These are phyloP conservation scores for Biscogniauxia sp. DNA, from an alignment of 2,329 filamentous ascomycete species.

Conservation along the genomic window DNA sequence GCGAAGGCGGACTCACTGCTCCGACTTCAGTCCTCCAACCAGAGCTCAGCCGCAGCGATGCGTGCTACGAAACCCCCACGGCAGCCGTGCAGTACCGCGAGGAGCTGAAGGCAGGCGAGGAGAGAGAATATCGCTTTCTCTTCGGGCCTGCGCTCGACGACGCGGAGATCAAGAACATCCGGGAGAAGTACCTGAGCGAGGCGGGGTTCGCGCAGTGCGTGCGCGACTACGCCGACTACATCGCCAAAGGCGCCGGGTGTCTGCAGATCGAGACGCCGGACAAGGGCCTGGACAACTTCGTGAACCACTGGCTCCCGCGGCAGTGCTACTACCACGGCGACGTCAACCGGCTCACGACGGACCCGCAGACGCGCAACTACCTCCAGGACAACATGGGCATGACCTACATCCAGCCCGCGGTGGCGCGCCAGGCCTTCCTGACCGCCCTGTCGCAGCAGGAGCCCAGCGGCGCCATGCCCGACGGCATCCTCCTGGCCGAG, in stretches of 20 bases:
- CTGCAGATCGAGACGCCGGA: slow-evolving; percentile 54
- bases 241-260: slow-evolving; percentile 48
- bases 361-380: slow-evolving; percentile 59
- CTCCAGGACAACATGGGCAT: slow-evolving; percentile 62
- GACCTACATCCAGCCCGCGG: slow-evolving; percentile 52
- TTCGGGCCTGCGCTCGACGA: slow-evolving; percentile 55
- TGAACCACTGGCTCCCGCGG: slow-evolving; percentile 58
- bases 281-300: slow-evolving; percentile 53
- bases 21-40: slow-evolving; percentile 43
- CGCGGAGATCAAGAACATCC: slow-evolving; percentile 45
- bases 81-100: slow-evolving; percentile 53
- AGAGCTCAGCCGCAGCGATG: slow-evolving; percentile 44
- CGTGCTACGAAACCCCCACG: slow-evolving; percentile 54
- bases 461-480: slow-evolving; percentile 54
- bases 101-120: slow-evolving; percentile 37
- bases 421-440: slow-evolving; percentile 47
- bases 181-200: slow-evolving; percentile 47
- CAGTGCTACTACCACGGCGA: slow-evolving; percentile 59
- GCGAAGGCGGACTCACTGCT: slow-evolving; percentile 53
- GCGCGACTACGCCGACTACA: slow-evolving; percentile 49
- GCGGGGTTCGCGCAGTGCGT: slow-evolving; percentile 45
- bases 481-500: slow-evolving; percentile 52
- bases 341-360: slow-evolving; percentile 56
- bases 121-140: slow-evolving; percentile 50
- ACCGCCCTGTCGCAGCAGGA: slow-evolving; percentile 53